A percentile compares a stretch with the other conserved stretches of the same genome.
phyloP scores from a whole-genome alignment of 768 basidiomycete genomes.

The Psilocybe sp. region DNA sequence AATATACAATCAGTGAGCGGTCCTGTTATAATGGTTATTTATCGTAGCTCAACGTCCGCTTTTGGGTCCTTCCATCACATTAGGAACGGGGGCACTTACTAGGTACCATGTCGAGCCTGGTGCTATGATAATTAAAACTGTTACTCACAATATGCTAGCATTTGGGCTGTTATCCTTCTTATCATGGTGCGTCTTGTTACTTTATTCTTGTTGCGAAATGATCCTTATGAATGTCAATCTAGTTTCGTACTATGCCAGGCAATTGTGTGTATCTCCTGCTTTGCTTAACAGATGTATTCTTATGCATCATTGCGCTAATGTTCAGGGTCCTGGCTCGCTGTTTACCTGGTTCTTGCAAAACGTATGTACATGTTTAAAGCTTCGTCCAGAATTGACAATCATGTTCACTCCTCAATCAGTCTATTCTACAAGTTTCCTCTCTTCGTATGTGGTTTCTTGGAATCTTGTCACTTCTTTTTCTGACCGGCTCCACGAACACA shows the following conservation, averaged over 20 bases:
- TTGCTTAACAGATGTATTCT: neutral
- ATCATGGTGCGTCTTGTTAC: conserved; percentile 15
- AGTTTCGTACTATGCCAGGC: conserved; percentile 19
- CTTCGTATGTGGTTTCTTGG: conserved; percentile 10
- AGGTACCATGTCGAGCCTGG: conserved; percentile 10
- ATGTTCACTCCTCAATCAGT: conserved; percentile 9
- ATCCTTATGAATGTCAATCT: neutral
- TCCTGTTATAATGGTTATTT: neutral
- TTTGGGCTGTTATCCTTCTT: conserved; percentile 14
- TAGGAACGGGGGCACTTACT: conserved; percentile 24
- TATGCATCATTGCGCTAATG: too few relatives aligned
- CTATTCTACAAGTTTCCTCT: conserved; percentile 24
- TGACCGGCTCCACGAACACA: neutral
- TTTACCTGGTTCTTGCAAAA: conserved; percentile 29
- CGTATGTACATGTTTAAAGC: conserved; percentile 17
- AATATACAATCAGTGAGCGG: conserved; percentile 27
- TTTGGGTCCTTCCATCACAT: neutral
- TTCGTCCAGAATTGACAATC: neutral
- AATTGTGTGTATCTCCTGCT: conserved; percentile 15
- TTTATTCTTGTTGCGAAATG: neutral
- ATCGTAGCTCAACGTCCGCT: neutral
- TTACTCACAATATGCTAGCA: neutral
- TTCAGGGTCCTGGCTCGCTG: conserved; percentile 27
- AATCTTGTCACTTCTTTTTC: neutral
- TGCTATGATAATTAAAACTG: neutral